phyloP scores from a whole-genome alignment of 1,139 yeast genomes.

The Geotrichum candidum region DNA sequence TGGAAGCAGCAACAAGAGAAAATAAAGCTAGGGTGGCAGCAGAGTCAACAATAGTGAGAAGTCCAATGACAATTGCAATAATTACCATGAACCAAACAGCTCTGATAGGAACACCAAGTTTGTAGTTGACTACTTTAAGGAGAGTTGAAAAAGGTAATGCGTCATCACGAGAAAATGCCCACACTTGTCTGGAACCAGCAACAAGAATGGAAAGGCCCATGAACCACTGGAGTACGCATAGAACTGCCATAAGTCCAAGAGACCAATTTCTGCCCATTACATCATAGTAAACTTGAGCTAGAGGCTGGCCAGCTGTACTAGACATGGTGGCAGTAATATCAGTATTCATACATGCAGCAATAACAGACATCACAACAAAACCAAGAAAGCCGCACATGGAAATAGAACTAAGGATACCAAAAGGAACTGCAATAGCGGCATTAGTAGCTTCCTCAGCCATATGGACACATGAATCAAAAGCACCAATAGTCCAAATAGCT shows the following conservation, averaged over 20 bases:
- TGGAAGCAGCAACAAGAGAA: constrained; percentile 55
- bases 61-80: constrained; percentile 46
- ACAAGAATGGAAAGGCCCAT: constrained; percentile 68
- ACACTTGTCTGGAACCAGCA: constrained; percentile 81
- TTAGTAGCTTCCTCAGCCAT: constrained; percentile 63
- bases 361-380: constrained; percentile 49
- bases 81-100: constrained; percentile 52
- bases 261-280: constrained; percentile 69
- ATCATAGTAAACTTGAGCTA: constrained; percentile 61
- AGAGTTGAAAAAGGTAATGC: constrained; percentile 61
- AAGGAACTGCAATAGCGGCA: constrained; percentile 60
- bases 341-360: constrained; percentile 50
- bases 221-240: constrained; percentile 38
- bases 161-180: constrained; percentile 87
- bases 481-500: constrained; percentile 42
- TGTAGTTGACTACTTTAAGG: constrained; percentile 50
- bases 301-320: constrained; percentile 30
- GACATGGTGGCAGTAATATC: constrained; percentile 42
- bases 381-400: constrained; percentile 57
- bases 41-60: constrained; percentile 51
- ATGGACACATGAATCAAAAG: constrained; percentile 68
- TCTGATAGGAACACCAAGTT: constrained; percentile 51
- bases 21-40: constrained; percentile 58
- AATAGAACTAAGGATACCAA: constrained; percentile 55
- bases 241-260: constrained; percentile 30